These are phyloP conservation scores for Ceratobasidium papillatum DNA, from an alignment of 1,284 basidiomycete genomes.

Conservation along the genomic window DNA sequence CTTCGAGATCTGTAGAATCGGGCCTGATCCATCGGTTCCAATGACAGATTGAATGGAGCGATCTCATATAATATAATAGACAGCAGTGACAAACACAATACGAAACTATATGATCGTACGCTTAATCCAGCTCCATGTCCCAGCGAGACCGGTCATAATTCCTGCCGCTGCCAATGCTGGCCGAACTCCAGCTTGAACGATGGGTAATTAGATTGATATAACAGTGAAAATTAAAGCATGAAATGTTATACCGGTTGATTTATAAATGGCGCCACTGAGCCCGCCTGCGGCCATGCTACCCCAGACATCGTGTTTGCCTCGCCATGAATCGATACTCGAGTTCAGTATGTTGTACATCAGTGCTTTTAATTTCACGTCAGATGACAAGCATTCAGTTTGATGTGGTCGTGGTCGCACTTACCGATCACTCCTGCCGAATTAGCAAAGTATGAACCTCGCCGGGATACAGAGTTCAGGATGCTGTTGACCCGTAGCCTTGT, in stretches of 20 bases:
- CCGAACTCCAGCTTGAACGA: slow-evolving; percentile 80
- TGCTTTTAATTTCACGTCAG: slow-evolving; percentile 59
- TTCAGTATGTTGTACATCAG: slow-evolving; percentile 97
- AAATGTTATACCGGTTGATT: slow-evolving; percentile 81
- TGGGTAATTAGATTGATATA: slow-evolving; percentile 46
- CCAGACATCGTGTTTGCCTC: slow-evolving; percentile 90
- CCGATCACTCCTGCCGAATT: slow-evolving; percentile 98
- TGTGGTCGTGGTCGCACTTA: slow-evolving; percentile 53
- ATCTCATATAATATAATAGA: slow-evolving; percentile 44
- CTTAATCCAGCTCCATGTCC: slow-evolving; percentile 93
- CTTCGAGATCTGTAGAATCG: neutral
- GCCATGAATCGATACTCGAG: slow-evolving; percentile 87
- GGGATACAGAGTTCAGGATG: slow-evolving; percentile 93
- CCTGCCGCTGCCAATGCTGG: slow-evolving; percentile 89
- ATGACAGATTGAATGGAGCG: slow-evolving; percentile 20
- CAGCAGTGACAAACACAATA: slow-evolving; percentile 56
- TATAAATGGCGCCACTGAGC: slow-evolving; percentile 90
- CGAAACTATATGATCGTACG: slow-evolving; percentile 57
- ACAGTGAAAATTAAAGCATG: neutral
- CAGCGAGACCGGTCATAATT: slow-evolving; percentile 87
- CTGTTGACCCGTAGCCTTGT: slow-evolving; percentile 93
- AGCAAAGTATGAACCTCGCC: slow-evolving; percentile 96
- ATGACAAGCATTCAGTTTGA: neutral
- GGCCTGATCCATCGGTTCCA: neutral
- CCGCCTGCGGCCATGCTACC: slow-evolving; percentile 94